Percentiles rank a stretch among this genome's conserved stretches.
Evolutionary conservation across 1,139 yeast genomes (phyloP).

Genomic region (Taphrina deformans): DNA sequence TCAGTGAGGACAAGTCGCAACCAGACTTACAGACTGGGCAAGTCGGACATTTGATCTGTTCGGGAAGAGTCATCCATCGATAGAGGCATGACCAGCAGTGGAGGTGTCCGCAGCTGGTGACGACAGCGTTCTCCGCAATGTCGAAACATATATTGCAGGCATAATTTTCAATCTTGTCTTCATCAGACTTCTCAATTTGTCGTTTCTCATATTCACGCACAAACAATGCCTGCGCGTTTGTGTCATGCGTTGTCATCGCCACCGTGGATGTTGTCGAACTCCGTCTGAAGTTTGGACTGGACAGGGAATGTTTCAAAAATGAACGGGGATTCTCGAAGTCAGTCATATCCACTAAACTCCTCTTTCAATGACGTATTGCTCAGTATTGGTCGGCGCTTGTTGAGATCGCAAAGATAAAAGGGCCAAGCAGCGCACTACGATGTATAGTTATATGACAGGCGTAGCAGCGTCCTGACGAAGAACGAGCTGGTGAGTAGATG

Average conservation of each 20-base stretch:
- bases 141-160: conserved; percentile 31
- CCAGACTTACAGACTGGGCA: conserved; percentile 34
- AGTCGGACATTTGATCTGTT: conserved; percentile 19
- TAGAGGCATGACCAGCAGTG: conserved; percentile 34
- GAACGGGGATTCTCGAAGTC: background rate
- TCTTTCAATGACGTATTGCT: background rate
- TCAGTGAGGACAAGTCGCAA: conserved; percentile 30
- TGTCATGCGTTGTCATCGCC: background rate
- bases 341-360: background rate
- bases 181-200: background rate
- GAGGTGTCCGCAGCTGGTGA: conserved; percentile 31
- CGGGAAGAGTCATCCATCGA: conserved; percentile 24
- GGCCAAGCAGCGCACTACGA: too few relatives aligned
- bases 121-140: conserved; percentile 28
- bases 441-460: too few relatives aligned
- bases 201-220: conserved; percentile 3
- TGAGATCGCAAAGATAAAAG: too few relatives aligned
- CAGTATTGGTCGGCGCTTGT: background rate
- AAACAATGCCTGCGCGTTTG: background rate
- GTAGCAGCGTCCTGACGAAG: too few relatives aligned
- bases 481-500: too few relatives aligned
- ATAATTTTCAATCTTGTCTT: conserved; percentile 8
- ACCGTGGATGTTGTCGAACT: background rate
- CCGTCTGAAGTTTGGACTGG: background rate
- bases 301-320: background rate